Evolutionary conservation across 1,284 basidiomycete species (phyloP).

Genomic region (Trametes versicolor): DNA sequence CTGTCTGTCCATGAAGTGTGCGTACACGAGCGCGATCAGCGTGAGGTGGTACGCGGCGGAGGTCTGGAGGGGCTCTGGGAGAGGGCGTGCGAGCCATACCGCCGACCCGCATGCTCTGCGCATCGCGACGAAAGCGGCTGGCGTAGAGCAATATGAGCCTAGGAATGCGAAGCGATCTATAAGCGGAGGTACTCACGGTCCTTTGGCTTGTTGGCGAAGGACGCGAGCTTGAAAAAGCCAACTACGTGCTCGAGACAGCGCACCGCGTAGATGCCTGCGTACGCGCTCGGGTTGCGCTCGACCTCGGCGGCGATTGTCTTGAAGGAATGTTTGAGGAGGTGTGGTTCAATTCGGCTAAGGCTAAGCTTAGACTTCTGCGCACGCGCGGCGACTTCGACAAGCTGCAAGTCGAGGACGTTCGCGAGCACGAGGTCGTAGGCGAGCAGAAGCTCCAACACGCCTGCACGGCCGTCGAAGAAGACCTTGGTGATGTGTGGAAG

Average conservation of each 20-base stretch:
- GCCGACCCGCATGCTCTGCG: slow-evolving; percentile 45
- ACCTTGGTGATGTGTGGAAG: too few species aligned
- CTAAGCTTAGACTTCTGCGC: neutral
- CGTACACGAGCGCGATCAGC: slow-evolving; percentile 50
- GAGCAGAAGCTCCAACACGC: slow-evolving; percentile 47
- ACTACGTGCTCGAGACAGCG: slow-evolving; percentile 12
- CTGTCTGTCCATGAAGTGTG: slow-evolving; percentile 42
- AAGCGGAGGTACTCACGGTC: slow-evolving; percentile 41
- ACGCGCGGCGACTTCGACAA: slow-evolving; percentile 44
- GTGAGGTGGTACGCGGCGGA: slow-evolving; percentile 56
- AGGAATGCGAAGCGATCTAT: too few species aligned
- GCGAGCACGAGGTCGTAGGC: slow-evolving; percentile 44
- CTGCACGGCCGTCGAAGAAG: too few species aligned
- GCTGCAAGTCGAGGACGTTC: slow-evolving; percentile 53
- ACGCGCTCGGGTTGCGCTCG: slow-evolving; percentile 6
- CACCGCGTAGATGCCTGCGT: slow-evolving; percentile 14
- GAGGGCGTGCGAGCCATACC: slow-evolving; percentile 50
- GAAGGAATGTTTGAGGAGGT: slow-evolving; percentile 8
- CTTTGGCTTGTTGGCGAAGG: slow-evolving; percentile 33
- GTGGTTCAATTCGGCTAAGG: too few species aligned
- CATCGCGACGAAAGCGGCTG: slow-evolving; percentile 51
- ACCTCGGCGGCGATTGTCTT: slow-evolving; percentile 7
- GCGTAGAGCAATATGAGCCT: too few species aligned
- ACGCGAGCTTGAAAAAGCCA: neutral
- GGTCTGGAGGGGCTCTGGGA: slow-evolving; percentile 47